Evolutionary conservation across 2,329 filamentous ascomycete genomes (phyloP).

Genomic region (Cadophora gregata): DNA sequence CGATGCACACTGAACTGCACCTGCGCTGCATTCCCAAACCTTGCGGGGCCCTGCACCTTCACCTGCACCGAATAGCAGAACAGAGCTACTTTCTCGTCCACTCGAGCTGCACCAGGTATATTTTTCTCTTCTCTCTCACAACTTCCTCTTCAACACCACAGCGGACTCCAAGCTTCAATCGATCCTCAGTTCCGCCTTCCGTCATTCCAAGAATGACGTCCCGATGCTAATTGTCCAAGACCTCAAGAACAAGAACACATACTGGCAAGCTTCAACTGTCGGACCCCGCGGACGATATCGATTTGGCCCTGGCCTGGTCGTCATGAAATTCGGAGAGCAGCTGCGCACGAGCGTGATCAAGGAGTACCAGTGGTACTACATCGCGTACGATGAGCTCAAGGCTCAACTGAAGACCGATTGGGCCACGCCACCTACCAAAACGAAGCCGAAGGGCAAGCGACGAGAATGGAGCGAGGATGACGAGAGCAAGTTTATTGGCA

Average conservation of each 20-base stretch:
- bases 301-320: slow-evolving; percentile 55
- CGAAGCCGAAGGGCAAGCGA: slow-evolving; percentile 55
- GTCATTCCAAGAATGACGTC: slow-evolving; percentile 22
- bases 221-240: slow-evolving; percentile 42
- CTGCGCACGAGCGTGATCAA: slow-evolving; percentile 93
- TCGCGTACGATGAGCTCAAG: slow-evolving; percentile 95
- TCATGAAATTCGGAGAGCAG: slow-evolving; percentile 94
- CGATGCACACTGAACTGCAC: too few relatives aligned
- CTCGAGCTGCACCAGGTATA: neutral
- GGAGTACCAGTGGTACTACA: slow-evolving; percentile 98
- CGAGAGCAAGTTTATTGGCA: slow-evolving; percentile 84
- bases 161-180: neutral
- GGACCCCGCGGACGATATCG: slow-evolving; percentile 30
- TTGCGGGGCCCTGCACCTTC: neutral
- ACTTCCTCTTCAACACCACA: neutral
- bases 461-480: slow-evolving; percentile 89
- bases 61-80: neutral
- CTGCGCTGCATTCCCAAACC: slow-evolving; percentile 1
- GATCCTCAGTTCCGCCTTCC: neutral
- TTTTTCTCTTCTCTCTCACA: neutral
- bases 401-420: slow-evolving; percentile 78
- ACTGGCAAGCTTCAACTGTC: slow-evolving; percentile 30
- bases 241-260: slow-evolving; percentile 32
- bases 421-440: slow-evolving; percentile 54
- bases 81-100: neutral